Evolutionary conservation across 306 rosid species (phyloP), one percentile per base, ranked within the genome.

Genomic region (Dalbergia cochinchinensis): DNA sequence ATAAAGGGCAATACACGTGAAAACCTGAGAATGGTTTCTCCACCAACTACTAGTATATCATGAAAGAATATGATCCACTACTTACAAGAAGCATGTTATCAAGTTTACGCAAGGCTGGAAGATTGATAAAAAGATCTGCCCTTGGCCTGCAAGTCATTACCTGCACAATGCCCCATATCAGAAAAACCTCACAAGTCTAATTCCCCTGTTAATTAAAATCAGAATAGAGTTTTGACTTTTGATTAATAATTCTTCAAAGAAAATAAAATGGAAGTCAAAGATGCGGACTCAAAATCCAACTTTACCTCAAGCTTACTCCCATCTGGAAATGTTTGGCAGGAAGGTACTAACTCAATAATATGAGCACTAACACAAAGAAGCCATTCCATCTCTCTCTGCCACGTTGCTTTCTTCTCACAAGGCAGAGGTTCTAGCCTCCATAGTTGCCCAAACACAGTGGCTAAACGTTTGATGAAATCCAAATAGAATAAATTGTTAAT

Each of bases 131-230:
- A 60, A 95, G 82, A 91, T 95, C 98, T 7, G 90, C 87, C 82
- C 99, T 94, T 0, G 97, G 97, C 86, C 96, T 90, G 93, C 99
- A 95, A 69, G 91, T 90, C 99, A 95, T 95, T 82, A 95, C 88
- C 99, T 94, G 79, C 66, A 74, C 20, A 72, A 39, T 48, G 34
- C 55, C 80, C 48, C 85, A 83, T 63, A 85, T 88, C 54, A 87
- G 78, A 83, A 88, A 85, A 87, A 87, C 92, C 82, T 88, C 73
- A 20, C 18, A 76, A 53, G 19, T 59, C 26, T 15, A 19, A 73
- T 15, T 51, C 26, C 26, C 6, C 8, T 7, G 22, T 22, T 50
- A 20, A 22, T 51, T 65, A 54, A 65, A 15, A 65, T 1, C 19
- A 53, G 6, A 15, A 54, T 19, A 41, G 42, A 64, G 31, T 11